Evolutionary conservation across 2,329 filamentous ascomycete species (phyloP), one percentile per base, ranked within the genome.

Genomic region (Curvularia sp.): DNA sequence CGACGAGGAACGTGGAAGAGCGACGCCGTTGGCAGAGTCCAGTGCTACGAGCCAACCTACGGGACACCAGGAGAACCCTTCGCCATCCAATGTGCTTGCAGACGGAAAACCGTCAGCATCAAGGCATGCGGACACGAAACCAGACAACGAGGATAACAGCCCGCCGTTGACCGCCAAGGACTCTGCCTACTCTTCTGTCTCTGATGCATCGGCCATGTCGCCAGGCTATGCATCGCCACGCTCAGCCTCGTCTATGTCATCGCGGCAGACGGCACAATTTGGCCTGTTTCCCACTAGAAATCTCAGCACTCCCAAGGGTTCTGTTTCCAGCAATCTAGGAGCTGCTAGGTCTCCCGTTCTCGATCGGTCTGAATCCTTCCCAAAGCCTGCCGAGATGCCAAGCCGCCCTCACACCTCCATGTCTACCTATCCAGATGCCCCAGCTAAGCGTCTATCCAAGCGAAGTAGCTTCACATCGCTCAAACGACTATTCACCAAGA

Each of bases 141-240:
- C 53, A 49, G 49, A 61, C 25, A 64, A 64, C 47, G 60, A 55
- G 9, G 70, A 73, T 27, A 60, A 60, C 47, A 76, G 72, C 55
- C 73, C 74, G n/a, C 70, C 68, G 5, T 61, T 70, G 56, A 74
- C 73, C 5, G 73, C 72, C 27, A 75, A 76, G 57, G 75, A 78
- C 47, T 78, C 75, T 27, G 75, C 75, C 5, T 78, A 78, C 58
- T 77, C 74, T 47, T 78, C 75, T 8, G 65, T 76, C 23, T 76
- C 75, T 19, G 73, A 72, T 39, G 70, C 68, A 27, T 76, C 75
- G 5, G 68, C 67, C 46, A 66, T 71, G 45, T 74, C 72, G 19
- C 73, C 73, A 2, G 64, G 61, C 19, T 57, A 50, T 23, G 59
- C 58, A 18, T 65, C 70, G 41, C 66, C 71, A 19, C 72, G 72